phyloP scores from a whole-genome alignment of 192 early-diverging fungal genomes.

The Mortierella alpina region DNA sequence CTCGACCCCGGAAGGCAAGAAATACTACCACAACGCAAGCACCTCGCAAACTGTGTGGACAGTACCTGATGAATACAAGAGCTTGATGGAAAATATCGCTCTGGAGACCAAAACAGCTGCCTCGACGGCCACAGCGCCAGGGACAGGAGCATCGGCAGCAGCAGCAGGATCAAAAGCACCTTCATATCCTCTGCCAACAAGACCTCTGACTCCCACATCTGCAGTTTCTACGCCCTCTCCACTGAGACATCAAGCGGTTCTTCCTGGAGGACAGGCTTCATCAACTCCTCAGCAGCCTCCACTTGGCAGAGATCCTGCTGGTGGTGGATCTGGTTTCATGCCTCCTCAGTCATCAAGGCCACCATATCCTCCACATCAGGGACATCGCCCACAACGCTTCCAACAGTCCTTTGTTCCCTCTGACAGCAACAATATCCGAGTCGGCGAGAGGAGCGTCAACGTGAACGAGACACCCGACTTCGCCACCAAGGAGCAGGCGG shows the following conservation, averaged over 20 bases:
- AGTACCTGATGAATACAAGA: conserved; percentile 80
- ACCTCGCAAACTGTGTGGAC: conserved; percentile 91
- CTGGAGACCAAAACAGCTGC: conserved; percentile 44
- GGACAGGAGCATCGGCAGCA: neutral
- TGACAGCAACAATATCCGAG: conserved; percentile 10
- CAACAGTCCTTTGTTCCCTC: conserved; percentile 35
- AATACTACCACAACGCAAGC: conserved; percentile 86
- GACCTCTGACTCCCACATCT: conserved; percentile 18
- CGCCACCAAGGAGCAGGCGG: conserved; percentile 82
- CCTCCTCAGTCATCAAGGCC: neutral
- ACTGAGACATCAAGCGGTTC: conserved; percentile 19
- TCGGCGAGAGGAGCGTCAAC: neutral
- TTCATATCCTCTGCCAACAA: neutral
- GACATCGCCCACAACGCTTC: conserved; percentile 38
- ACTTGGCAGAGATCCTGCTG: neutral
- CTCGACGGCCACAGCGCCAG: neutral
- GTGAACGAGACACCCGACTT: conserved; percentile 64
- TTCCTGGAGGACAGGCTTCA: conserved; percentile 8
- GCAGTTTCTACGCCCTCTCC: conserved; percentile 38
- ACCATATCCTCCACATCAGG: conserved; percentile 18
- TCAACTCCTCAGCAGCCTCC: conserved; percentile 4
- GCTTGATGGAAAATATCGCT: conserved; percentile 48
- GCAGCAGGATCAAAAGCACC: neutral
- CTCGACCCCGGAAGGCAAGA: conserved; percentile 76
- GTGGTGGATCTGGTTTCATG: too few species aligned